Base-by-base conservation (phyloP, 225 moss, liverwort and hornwort species). In the Straminergon stramineum region DNA sequence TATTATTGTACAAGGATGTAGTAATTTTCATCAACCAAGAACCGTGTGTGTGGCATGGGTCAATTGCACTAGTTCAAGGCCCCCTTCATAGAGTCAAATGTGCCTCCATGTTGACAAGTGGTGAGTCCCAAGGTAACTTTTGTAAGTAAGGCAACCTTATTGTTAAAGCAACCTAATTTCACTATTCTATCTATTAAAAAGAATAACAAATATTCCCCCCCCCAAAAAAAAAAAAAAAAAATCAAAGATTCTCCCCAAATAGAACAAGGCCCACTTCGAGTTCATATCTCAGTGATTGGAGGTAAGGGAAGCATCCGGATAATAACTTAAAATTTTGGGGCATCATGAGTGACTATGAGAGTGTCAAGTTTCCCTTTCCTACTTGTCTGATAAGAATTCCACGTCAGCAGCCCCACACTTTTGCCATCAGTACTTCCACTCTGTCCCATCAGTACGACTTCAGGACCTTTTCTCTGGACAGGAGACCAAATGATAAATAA, bases 61-160 rank as follows among this genome's bases (percentile, higher is more conserved):
- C 30, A 1, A 4, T 24, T 41, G 15, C 26, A 26, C 8, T 0
- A 1, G 0, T 5, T 39, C 3, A 39, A 2, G 6, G 6, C 4
- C 11, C 11, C 5, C 9, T 65, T 66, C 1, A 27, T 13, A 61
- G 26, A 61, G 13, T 26, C 9, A 4, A 0, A 5, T 15, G 13
- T 3, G 0, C 41, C 43, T 71, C 26, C 0, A 8, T 1, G 1
- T 26, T 0, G 1, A 27, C 15, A 73, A 73, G 15, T 3, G 1
- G 1, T 41, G 15, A 41, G 2, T 26, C 8, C 27, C 9, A 8
- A 39, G 9, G 27, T 9, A 45, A 28, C 16, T 28, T 45, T 43
- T 45, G 0, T 28, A 2, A 4, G 6, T 15, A 17, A 74, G 6
- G 13, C 71, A 43, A 75, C 7, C 19, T 31, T 7, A 31, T 48